Evolutionary conservation across 805 yeast species (phyloP), one percentile per base, ranked within the genome.

Genomic region (Tetrapisispora pingtungensis): DNA sequence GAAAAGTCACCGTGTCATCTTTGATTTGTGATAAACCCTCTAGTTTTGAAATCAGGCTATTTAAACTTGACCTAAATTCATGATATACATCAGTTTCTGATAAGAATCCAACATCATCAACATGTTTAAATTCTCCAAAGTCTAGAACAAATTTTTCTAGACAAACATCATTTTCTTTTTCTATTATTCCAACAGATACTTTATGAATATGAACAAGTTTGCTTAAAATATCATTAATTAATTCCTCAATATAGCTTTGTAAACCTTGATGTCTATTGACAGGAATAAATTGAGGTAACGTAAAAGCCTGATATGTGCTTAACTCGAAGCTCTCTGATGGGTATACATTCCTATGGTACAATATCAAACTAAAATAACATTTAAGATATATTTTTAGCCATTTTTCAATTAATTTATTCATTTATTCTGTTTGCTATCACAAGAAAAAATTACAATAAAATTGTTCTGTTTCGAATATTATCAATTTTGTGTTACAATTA

Each of bases 211-310:
- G 56, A 2, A 44, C 31, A 10, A 62, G 28, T 43, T 60, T 62
- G 10, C 42, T 33, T 7, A 62, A 14, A 6, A 61, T 15, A 43
- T 64, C 63, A 2, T 42, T 39, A 1, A 64, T 52, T 14, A 69
- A 51, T 15, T 59, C 61, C 34, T 62, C 66, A 7, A 72, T 52
- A 46, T 72, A 72, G 4, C 52, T 44, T 19, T 59, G 60, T n/a
- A 73, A 66, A 1, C 52, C 65, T 0, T 77, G 77, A 49, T 75
- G 77, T 47, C 80, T 59, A 41, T 65, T 68, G 32, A 67, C 62
- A 12, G 74, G 72, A 0, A 71, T 61, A 33, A 58, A 60, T 20
- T 58, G 59, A 0, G 68, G 67, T 14, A 75, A 43, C 33, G 69
- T 67, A 51, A 73, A 75, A 4, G 73, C 58, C 44, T 64, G 65